Evolutionary conservation across 2,329 filamentous ascomycete genomes (phyloP).

Genomic region (Microcera coccophila): DNA sequence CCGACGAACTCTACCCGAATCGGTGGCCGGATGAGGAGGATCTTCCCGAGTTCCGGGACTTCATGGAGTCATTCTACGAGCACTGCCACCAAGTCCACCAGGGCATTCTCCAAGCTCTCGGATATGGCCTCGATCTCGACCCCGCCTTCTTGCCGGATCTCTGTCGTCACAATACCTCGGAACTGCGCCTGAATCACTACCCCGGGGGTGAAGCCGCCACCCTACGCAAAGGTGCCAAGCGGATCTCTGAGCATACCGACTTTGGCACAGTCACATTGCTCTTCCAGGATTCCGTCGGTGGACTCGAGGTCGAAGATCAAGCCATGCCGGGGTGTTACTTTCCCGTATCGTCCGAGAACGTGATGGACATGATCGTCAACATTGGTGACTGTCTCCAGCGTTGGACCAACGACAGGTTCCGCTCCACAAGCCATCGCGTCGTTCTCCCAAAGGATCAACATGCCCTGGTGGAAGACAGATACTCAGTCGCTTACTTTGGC

Average conservation of each 20-base stretch:
- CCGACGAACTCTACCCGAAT: conserved; percentile 28
- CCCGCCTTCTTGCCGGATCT: conserved; percentile 63
- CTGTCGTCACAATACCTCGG: conserved; percentile 64
- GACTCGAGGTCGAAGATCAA: too few relatives aligned
- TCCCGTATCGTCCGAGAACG: too few relatives aligned
- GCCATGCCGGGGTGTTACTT: too few relatives aligned
- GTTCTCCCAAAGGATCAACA: too few relatives aligned
- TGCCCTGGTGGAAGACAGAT: too few relatives aligned
- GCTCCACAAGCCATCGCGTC: too few relatives aligned
- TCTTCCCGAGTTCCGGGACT: conserved; percentile 21
- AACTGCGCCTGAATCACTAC: conserved; percentile 56
- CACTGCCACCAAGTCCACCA: conserved; percentile 68
- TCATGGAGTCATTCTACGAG: conserved; percentile 57
- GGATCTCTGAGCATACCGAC: conserved; percentile 33
- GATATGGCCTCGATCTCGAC: conserved; percentile 71
- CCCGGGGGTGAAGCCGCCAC: conserved; percentile 30
- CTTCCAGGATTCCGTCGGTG: too few relatives aligned
- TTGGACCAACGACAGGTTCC: too few relatives aligned
- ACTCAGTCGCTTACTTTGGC: too few relatives aligned
- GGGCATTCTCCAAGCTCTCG: conserved; percentile 66
- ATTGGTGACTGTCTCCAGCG: too few relatives aligned
- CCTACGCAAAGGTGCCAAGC: conserved; percentile 26
- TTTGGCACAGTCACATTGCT: too few relatives aligned
- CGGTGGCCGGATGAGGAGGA: conserved; percentile 26
- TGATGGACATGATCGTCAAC: too few relatives aligned